Percentiles rank a stretch among this genome's conserved stretches.
These are phyloP conservation scores for Solanum etuberosum DNA, from an alignment of 257 asterid genomes.

Conservation along the genomic window DNA sequence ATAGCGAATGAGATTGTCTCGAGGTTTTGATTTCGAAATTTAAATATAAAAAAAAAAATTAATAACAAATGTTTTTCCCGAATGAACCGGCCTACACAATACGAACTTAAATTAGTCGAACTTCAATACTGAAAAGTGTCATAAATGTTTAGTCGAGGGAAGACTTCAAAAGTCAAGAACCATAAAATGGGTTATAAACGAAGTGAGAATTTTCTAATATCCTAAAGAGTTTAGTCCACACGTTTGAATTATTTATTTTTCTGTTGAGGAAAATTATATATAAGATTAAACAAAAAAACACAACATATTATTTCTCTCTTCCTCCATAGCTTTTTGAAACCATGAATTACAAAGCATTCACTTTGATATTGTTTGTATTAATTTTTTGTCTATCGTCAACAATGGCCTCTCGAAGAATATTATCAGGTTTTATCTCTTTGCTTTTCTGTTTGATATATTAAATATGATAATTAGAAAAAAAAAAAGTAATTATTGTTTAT, in stretches of 20 bases:
- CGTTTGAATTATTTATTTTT: background rate
- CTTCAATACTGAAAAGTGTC: background rate
- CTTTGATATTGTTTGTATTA: background rate
- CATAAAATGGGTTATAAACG: background rate
- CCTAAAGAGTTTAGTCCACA: background rate
- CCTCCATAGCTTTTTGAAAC: background rate
- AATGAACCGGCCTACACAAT: rapidly evolving
- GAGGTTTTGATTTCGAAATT: too few species aligned
- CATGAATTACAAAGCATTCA: background rate
- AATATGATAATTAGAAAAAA: background rate
- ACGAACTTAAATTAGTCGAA: rapidly evolving
- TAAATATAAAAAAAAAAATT: rapidly evolving
- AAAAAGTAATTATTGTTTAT: background rate
- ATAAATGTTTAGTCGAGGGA: background rate
- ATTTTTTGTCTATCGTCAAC: background rate
- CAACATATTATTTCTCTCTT: background rate
- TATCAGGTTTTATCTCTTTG: background rate
- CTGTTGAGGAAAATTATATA: background rate
- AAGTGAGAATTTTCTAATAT: background rate
- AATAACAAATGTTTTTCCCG: rapidly evolving
- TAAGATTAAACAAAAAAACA: background rate
- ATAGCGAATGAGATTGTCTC: too few species aligned
- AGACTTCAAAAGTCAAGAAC: background rate
- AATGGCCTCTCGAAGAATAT: background rate
- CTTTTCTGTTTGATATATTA: background rate